phyloP scores from a whole-genome alignment of 1,284 basidiomycete genomes.

The Pascua guehoae region DNA sequence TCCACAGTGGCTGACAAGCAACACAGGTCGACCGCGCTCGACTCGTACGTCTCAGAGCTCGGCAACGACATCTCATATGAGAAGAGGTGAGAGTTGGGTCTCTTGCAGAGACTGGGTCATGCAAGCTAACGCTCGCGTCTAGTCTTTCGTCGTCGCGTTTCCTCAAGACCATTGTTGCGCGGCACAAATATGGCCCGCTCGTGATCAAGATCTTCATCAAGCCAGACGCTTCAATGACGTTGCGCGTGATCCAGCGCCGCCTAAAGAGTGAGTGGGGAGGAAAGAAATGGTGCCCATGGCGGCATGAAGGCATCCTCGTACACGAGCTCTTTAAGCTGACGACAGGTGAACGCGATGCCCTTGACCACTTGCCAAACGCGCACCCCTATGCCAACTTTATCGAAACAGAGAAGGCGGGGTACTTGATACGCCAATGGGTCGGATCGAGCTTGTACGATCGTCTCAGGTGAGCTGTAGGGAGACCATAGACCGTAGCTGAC shows the following conservation, averaged over 20 bases:
- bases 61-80: constrained; percentile 83
- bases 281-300: too few relatives aligned
- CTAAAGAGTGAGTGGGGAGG: constrained; percentile 59
- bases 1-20: neutral
- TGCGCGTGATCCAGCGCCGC: constrained; percentile 64
- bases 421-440: constrained; percentile 91
- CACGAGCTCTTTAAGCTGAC: constrained; percentile 5
- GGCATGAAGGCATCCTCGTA: too few relatives aligned
- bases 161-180: constrained; percentile 81
- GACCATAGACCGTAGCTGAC: neutral
- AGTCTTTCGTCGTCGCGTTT: constrained; percentile 78
- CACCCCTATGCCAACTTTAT: constrained; percentile 86
- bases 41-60: constrained; percentile 83
- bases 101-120: constrained; percentile 36
- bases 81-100: constrained; percentile 61
- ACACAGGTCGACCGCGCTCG: constrained; percentile 62
- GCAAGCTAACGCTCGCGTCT: constrained; percentile 8
- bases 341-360: constrained; percentile 74
- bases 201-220: constrained; percentile 81
- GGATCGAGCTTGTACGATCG: constrained; percentile 94
- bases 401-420: constrained; percentile 95
- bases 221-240: constrained; percentile 65
- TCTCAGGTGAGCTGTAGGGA: constrained; percentile 69
- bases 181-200: constrained; percentile 66
- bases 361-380: constrained; percentile 80